Evolutionary conservation across 192 early-diverging fungal species (phyloP), one percentile per base, ranked within the genome.

Genomic region (Linnemannia hyalina): DNA sequence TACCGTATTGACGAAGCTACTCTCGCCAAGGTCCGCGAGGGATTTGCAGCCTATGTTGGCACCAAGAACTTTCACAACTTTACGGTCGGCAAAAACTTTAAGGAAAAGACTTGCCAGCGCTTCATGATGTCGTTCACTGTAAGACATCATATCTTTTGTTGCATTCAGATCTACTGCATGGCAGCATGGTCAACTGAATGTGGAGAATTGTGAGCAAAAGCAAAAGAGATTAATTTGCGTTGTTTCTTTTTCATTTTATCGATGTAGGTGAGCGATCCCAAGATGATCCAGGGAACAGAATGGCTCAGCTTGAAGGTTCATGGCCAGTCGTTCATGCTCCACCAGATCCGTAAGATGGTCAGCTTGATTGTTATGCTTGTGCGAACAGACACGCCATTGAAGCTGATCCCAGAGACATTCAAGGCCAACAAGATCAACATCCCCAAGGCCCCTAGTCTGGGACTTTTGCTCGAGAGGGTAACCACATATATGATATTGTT

Each of bases 311-410:
- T 98, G 40, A 98, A 97, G 81, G 94, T 99, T 38, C 92, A 95
- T 80, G 99, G 99, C 6, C 98, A 99, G 88, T 95, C 96, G 54
- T 99, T 99, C 79, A 99, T 99, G 98, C 90, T 99, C 44, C 98
- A 99, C 90, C 99, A 99, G 90, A 99, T 99, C 81, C 95, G 99
- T 49, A 99, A 99, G 83, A 99, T 99, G 99, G 96, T 99, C 78
- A 96, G 97, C 0, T 89, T 99, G 72, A 94, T 94, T 10, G 91
- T 98, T 6, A 85, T 99, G 88, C 90, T 96, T 78, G 91, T 97
- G 40, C 94, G 98, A 18, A 93, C 93, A 13, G 79, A 84, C 7
- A 96, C 96, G 8, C 95, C 97, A 6, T 73, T 93, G 8, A 80
- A 80, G 4, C 86, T 99, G 32, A 93, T 99, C 36, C 85, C 90